Conservation (phyloP, 2,329 filamentous ascomycete genomes). For the Cordyceps cateniannulata region DNA sequence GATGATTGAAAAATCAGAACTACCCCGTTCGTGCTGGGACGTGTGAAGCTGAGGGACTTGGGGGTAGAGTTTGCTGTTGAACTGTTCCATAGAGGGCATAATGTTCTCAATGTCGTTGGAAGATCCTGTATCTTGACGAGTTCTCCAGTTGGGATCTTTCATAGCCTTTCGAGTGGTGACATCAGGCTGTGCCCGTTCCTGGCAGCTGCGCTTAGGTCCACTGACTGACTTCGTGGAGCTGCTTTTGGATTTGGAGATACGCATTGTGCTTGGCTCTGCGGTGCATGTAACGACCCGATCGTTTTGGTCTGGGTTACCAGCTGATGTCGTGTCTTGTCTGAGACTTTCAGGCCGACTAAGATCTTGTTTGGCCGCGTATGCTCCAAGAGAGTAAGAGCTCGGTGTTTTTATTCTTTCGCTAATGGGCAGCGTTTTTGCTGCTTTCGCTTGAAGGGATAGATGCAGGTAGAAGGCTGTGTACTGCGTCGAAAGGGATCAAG, state of each 20-base stretch:
- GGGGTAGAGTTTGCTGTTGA: neutral
- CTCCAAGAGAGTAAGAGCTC: neutral
- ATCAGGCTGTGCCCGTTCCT: conserved; percentile 16
- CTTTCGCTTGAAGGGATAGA: neutral
- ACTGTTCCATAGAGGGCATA: neutral
- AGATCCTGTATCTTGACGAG: conserved; percentile 15
- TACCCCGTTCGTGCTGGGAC: neutral
- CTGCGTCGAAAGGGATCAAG: neutral
- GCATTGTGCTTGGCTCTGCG: neutral
- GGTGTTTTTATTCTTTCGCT: neutral
- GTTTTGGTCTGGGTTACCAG: neutral
- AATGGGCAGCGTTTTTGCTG: neutral
- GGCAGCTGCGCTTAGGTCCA: neutral
- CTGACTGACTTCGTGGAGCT: neutral
- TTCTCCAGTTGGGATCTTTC: conserved; percentile 30
- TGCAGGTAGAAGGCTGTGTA: neutral
- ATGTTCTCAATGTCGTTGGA: neutral
- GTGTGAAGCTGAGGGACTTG: neutral
- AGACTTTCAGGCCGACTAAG: neutral
- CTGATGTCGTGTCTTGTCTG: neutral
- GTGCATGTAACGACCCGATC: neutral
- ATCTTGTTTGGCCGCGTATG: neutral
- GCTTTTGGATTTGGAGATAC: neutral
- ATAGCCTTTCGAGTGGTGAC: conserved; percentile 26
- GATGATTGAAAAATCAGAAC: neutral